Evolutionary conservation across 768 basidiomycete species (phyloP).

Genomic region (Solioccasus polychromus): DNA sequence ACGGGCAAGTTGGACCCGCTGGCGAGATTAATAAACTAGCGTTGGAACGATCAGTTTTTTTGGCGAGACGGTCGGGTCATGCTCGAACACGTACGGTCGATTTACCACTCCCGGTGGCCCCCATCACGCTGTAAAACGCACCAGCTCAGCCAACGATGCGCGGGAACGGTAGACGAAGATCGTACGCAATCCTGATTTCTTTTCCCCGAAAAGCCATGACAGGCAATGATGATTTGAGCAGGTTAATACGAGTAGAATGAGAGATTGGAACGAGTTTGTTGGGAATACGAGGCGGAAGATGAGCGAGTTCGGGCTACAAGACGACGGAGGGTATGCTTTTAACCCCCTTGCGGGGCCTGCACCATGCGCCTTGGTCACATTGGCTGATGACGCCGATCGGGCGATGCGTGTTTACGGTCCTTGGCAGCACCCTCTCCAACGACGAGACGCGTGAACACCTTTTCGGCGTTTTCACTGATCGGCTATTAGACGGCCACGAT

Average conservation of each 20-base stretch:
- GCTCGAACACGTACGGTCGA: constrained; percentile 34
- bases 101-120: constrained; percentile 36
- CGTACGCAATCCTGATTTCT: constrained; percentile 35
- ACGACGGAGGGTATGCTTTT: constrained; percentile 11
- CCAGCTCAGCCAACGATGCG: constrained; percentile 2
- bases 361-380: constrained; percentile 16
- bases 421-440: constrained; percentile 6
- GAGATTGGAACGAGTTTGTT: neutral
- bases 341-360: constrained; percentile 6
- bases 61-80: no score
- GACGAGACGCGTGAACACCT: constrained; percentile 10
- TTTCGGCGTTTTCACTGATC: constrained; percentile 26
- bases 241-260: neutral
- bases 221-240: constrained; percentile 21
- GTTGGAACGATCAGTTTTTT: no score
- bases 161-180: neutral
- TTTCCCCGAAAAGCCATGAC: constrained; percentile 27
- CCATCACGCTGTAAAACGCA: constrained; percentile 30
- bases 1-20: constrained; percentile 49
- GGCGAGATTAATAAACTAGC: constrained; percentile 52
- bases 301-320: neutral
- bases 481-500: constrained; percentile 25
- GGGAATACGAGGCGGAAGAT: neutral
- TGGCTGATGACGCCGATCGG: constrained; percentile 5
- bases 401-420: constrained; percentile 13